A percentile compares a stretch with the other conserved stretches of the same genome.
phyloP scores from a whole-genome alignment of 1,139 yeast genomes.

The Kluyveromyces sp. region DNA sequence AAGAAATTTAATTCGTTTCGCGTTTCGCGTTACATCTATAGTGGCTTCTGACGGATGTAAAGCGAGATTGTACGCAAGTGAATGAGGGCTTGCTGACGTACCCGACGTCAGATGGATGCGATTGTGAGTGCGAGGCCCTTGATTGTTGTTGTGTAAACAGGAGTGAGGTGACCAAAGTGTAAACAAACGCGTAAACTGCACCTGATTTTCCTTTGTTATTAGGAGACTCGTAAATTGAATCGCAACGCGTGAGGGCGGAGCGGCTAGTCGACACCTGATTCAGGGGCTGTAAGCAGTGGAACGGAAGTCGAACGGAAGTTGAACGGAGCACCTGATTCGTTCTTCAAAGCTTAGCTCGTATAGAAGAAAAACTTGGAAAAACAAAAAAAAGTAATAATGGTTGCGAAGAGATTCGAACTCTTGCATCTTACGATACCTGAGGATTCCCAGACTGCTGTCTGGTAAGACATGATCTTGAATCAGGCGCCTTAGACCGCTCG shows the following conservation, averaged over 20 bases:
- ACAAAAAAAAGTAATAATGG: conserved; percentile 15
- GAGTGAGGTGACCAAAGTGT: background rate
- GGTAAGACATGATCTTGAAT: conserved; percentile 21
- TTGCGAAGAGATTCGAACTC: conserved; percentile 29
- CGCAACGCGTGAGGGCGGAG: too few relatives aligned
- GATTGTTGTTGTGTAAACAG: background rate
- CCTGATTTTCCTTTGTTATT: background rate
- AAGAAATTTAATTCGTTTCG: conserved; percentile 3
- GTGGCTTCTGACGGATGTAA: background rate
- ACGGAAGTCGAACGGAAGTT: background rate
- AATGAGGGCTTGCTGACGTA: background rate
- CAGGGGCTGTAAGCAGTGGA: too few relatives aligned
- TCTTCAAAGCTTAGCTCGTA: background rate
- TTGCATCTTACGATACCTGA: conserved; percentile 29
- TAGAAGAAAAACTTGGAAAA: too few relatives aligned
- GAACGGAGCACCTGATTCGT: background rate
- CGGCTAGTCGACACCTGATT: background rate
- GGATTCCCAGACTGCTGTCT: conserved; percentile 14
- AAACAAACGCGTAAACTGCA: conserved; percentile 2
- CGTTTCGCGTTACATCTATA: conserved; percentile 6
- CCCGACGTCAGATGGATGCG: background rate
- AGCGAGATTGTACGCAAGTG: background rate
- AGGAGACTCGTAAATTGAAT: background rate
- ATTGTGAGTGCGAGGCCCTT: background rate
- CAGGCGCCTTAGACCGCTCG: conserved; percentile 30